These are phyloP conservation scores for Mycena latifolia DNA, from an alignment of 768 basidiomycete genomes.

Conservation along the genomic window DNA sequence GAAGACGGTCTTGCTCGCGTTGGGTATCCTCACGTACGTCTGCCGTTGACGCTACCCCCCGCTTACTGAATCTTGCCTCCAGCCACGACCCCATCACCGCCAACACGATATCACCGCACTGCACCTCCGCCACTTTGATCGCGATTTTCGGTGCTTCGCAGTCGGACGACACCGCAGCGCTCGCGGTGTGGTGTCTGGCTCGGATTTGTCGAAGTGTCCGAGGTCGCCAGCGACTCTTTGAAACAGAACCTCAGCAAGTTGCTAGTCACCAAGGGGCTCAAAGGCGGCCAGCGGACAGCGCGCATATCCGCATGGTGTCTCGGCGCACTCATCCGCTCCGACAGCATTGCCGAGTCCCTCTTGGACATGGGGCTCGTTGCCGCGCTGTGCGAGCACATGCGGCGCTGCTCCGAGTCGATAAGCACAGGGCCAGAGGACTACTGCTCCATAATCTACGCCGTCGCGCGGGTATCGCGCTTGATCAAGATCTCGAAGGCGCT, in stretches of 20 bases:
- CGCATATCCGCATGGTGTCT: slow-evolving; percentile 42
- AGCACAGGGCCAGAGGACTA: slow-evolving; percentile 36
- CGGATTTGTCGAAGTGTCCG: slow-evolving; percentile 39
- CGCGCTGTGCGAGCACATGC: slow-evolving; percentile 37
- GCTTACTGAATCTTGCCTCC: neutral
- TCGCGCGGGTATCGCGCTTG: slow-evolving; percentile 41
- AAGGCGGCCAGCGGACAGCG: slow-evolving; percentile 31
- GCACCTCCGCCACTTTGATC: slow-evolving; percentile 39
- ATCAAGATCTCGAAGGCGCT: slow-evolving; percentile 43
- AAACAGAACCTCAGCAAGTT: slow-evolving; percentile 36
- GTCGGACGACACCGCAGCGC: slow-evolving; percentile 38
- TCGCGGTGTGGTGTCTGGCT: slow-evolving; percentile 41
- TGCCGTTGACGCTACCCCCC: neutral
- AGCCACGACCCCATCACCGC: slow-evolving; percentile 42
- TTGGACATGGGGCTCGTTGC: slow-evolving; percentile 31
- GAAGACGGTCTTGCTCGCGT: slow-evolving; percentile 38
- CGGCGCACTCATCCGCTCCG: slow-evolving; percentile 37
- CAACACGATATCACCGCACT: slow-evolving; percentile 43
- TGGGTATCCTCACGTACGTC: slow-evolving; percentile 42
- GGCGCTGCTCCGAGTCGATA: slow-evolving; percentile 26
- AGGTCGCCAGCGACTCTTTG: slow-evolving; percentile 41
- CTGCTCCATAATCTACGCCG: slow-evolving; percentile 37
- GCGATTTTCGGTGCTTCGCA: slow-evolving; percentile 38
- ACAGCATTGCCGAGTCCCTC: slow-evolving; percentile 39
- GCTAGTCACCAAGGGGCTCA: slow-evolving; percentile 37